Conservation (phyloP, 345 rosid species). For the Acer saccharum region DNA sequence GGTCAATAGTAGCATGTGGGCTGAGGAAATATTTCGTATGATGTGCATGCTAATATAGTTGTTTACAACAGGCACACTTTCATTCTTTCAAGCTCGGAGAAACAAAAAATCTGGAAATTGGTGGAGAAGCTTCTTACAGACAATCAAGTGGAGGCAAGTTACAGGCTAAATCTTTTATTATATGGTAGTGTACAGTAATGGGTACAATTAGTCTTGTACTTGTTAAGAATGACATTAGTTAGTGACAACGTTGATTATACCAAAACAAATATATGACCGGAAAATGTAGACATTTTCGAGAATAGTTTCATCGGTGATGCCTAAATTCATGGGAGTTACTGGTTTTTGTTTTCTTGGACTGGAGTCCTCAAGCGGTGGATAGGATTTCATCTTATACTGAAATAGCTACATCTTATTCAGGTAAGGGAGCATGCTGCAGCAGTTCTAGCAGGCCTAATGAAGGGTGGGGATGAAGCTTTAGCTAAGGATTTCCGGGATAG, state of each 20-base stretch:
- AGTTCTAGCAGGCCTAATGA: slow-evolving; percentile 93
- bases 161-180: slow-evolving; percentile 16
- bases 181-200: background rate
- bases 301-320: background rate
- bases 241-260: background rate
- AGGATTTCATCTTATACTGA: slow-evolving; percentile 13
- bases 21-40: slow-evolving; percentile 10
- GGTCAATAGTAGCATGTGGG: slow-evolving; percentile 1
- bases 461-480: slow-evolving; percentile 89
- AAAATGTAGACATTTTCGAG: background rate
- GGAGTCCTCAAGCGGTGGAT: slow-evolving; percentile 11
- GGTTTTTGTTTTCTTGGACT: background rate
- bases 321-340: slow-evolving; percentile 6
- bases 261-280: background rate
- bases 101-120: slow-evolving; percentile 77
- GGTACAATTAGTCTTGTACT: background rate
- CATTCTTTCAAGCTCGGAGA: slow-evolving; percentile 67
- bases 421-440: slow-evolving; percentile 99
- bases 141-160: slow-evolving; percentile 96
- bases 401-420: slow-evolving; percentile 38
- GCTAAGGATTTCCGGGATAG: slow-evolving; percentile 81
- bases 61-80: slow-evolving; percentile 73
- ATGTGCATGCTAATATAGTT: slow-evolving; percentile 21
- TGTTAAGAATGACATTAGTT: background rate
- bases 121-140: slow-evolving; percentile 84